Percentiles rank a stretch among this genome's conserved stretches.
Conservation (phyloP, 495 filamentous ascomycete genomes). For the Penicillium paxilli region DNA sequence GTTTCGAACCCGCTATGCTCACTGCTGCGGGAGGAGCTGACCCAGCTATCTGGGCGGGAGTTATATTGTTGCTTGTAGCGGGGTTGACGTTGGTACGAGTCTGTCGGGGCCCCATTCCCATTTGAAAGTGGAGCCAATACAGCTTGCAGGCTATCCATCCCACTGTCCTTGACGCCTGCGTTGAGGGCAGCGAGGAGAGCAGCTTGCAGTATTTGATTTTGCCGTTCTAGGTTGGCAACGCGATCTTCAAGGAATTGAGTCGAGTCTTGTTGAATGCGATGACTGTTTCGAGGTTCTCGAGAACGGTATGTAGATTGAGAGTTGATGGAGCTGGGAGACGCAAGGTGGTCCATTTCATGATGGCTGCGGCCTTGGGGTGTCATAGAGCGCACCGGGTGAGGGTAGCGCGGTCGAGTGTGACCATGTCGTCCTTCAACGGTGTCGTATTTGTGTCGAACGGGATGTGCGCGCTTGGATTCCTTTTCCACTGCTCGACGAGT, state of each 20-base stretch:
- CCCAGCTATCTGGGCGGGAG: conserved; percentile 37
- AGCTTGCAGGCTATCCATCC: conserved; percentile 25
- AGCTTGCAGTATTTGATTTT: conserved; percentile 48
- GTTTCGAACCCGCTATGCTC: conserved; percentile 25
- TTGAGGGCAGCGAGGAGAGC: conserved; percentile 44
- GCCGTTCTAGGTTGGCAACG: conserved; percentile 42
- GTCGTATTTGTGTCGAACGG: conserved; percentile 15
- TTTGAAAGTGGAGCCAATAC: conserved; percentile 13
- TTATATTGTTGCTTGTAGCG: conserved; percentile 1
- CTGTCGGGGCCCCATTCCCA: neutral
- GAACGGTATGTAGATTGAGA: conserved; percentile 24
- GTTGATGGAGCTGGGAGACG: conserved; percentile 25
- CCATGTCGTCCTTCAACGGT: conserved; percentile 8
- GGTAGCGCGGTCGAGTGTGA: conserved; percentile 9
- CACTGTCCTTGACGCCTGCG: conserved; percentile 29
- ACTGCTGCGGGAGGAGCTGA: conserved; percentile 30
- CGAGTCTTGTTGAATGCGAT: conserved; percentile 7
- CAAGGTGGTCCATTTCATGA: conserved; percentile 19
- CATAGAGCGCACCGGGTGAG: conserved; percentile 11
- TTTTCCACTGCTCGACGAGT: conserved; percentile 13
- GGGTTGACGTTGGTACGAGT: conserved; percentile 11
- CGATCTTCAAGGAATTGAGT: conserved; percentile 36
- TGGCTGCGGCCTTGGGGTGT: conserved; percentile 28
- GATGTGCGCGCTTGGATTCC: conserved; percentile 1
- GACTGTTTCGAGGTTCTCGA: conserved; percentile 22